These are phyloP conservation scores for Dactylellina sp. DNA, from an alignment of 2,329 filamentous ascomycete species.

Conservation along the genomic window DNA sequence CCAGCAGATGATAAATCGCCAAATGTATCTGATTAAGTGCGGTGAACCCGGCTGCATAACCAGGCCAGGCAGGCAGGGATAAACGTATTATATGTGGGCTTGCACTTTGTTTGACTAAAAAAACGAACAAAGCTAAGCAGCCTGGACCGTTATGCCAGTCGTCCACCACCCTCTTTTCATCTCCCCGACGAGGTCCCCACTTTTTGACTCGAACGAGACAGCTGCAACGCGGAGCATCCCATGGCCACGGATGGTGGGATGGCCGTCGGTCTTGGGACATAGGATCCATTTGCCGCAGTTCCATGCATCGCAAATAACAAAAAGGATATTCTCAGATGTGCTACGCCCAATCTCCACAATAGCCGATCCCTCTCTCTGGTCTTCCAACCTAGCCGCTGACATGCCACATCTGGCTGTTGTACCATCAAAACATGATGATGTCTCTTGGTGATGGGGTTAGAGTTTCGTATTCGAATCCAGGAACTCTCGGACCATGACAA, in stretches of 20 bases:
- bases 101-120: slow-evolving; percentile 35
- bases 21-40: slow-evolving; percentile 57
- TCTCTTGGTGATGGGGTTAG: slow-evolving; percentile 25
- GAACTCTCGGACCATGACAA: slow-evolving; percentile 28
- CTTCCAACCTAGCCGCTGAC: slow-evolving; percentile 51
- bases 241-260: slow-evolving; percentile 57
- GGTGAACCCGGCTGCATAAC: slow-evolving; percentile 56
- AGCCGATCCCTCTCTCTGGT: slow-evolving; percentile 42
- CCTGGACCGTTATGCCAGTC: slow-evolving; percentile 52
- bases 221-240: slow-evolving; percentile 56
- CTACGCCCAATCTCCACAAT: slow-evolving; percentile 56
- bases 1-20: slow-evolving; percentile 46
- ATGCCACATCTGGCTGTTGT: slow-evolving; percentile 56
- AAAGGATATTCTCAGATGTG: slow-evolving; percentile 58
- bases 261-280: slow-evolving; percentile 46
- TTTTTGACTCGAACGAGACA: slow-evolving; percentile 14
- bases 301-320: slow-evolving; percentile 41
- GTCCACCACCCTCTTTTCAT: slow-evolving; percentile 43
- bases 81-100: slow-evolving; percentile 35
- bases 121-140: slow-evolving; percentile 32
- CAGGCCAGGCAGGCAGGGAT: slow-evolving; percentile 49
- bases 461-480: slow-evolving; percentile 49
- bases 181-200: slow-evolving; percentile 52
- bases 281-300: slow-evolving; percentile 52
- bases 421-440: slow-evolving; percentile 39